phyloP scores from a whole-genome alignment of 73 alveolate genomes.

The Blepharisma japonicum region DNA sequence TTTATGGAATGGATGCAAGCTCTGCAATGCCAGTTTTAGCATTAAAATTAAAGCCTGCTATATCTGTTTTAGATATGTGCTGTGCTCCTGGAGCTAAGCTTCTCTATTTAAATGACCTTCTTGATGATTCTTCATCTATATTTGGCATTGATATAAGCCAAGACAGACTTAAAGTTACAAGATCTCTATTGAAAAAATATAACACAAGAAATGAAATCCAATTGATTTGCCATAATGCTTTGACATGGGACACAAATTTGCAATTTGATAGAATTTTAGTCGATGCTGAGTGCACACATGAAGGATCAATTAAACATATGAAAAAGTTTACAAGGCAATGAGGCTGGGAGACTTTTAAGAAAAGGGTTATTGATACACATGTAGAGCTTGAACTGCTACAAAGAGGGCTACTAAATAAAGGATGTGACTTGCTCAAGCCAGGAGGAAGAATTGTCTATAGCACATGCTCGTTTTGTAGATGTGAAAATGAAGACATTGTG shows the following conservation, averaged over 20 bases:
- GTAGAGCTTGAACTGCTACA: conserved; percentile 19
- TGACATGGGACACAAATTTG: conserved; percentile 24
- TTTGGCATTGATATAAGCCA: conserved; percentile 45
- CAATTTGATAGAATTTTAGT: conserved; percentile 46
- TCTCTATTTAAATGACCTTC: conserved; percentile 38
- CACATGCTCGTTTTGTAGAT: conserved; percentile 46
- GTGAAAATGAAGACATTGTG: conserved; percentile 42
- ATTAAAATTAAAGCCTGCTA: conserved; percentile 24
- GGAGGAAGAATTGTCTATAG: conserved; percentile 44
- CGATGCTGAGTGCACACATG: conserved; percentile 59
- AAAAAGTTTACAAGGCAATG: conserved; percentile 33
- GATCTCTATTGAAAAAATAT: conserved; percentile 39
- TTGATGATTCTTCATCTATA: conserved; percentile 15
- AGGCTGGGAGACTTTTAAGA: neutral
- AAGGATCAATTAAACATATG: conserved; percentile 46
- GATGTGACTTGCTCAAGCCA: conserved; percentile 33
- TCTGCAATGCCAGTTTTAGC: conserved; percentile 39
- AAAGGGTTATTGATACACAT: conserved; percentile 2
- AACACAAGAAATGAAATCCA: conserved; percentile 29
- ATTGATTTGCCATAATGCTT: conserved; percentile 35
- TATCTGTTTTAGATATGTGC: conserved; percentile 40
- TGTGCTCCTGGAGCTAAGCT: conserved; percentile 55
- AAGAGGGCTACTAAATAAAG: conserved; percentile 34
- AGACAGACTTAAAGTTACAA: conserved; percentile 39
- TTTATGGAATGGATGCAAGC: conserved; percentile 45